Percentiles rank a stretch among this genome's conserved stretches.
Evolutionary conservation across 2,329 filamentous ascomycete species (phyloP).

Genomic region (Botrytis paeoniae): DNA sequence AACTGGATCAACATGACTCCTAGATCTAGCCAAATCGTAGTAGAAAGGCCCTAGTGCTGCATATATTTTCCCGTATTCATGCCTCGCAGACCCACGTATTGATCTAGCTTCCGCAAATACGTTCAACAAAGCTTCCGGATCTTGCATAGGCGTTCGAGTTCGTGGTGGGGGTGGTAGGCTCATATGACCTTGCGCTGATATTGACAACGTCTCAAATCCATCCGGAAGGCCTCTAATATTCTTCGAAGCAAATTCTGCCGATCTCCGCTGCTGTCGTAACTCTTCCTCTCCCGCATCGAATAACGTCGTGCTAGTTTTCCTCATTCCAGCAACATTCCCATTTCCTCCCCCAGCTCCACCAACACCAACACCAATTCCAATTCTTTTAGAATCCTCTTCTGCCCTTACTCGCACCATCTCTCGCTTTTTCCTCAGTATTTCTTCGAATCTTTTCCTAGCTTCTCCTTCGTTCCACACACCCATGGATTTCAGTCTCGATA

Average conservation of each 20-base stretch:
- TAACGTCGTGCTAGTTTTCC: constrained; percentile 55
- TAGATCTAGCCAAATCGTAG: constrained; percentile 70
- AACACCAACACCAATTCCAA: constrained; percentile 36
- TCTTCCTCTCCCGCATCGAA: constrained; percentile 73
- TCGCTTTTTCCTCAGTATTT: constrained; percentile 58
- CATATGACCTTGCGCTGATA: constrained; percentile 44
- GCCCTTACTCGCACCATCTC: constrained; percentile 51
- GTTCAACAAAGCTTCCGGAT: constrained; percentile 63
- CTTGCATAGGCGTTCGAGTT: constrained; percentile 45
- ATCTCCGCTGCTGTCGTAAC: constrained; percentile 50
- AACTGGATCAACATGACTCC: constrained; percentile 73
- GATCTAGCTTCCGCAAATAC: constrained; percentile 71
- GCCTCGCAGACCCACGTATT: constrained; percentile 76
- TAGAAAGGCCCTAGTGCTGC: constrained; percentile 88
- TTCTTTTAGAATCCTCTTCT: constrained; percentile 38
- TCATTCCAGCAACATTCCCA: constrained; percentile 21
- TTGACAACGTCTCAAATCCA: constrained; percentile 75
- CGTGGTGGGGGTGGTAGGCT: constrained; percentile 33
- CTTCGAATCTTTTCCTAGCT: constrained; percentile 76
- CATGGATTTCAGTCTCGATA: constrained; percentile 80
- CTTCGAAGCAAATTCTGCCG: constrained; percentile 33
- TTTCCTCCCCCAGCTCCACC: constrained; percentile 23
- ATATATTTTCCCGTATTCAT: constrained; percentile 90
- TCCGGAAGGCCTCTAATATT: constrained; percentile 49
- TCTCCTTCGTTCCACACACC: constrained; percentile 89